Evolutionary conservation across 1,139 yeast genomes (phyloP), one percentile per base, ranked within the genome.

Genomic region (Fermentozyma sake): DNA sequence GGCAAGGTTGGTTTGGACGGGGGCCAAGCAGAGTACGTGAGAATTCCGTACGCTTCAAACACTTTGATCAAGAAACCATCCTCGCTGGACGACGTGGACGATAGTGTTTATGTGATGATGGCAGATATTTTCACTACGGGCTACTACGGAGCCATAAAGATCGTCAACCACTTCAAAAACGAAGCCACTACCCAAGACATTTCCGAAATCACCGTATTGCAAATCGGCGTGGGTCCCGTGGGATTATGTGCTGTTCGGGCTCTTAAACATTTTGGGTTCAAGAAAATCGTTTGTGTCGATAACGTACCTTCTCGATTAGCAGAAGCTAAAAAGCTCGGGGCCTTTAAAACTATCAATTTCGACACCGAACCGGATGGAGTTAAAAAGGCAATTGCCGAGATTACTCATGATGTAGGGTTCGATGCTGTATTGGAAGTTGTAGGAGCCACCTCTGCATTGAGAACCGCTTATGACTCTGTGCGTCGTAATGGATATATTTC

Each of bases 101-200:
- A 71, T 37, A 52, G 68, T 2, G 62, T 71, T 6, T 68, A 76
- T 24, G 70, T 76, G 6, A 49, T 77, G 38, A 72, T 77, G 79
- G 77, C 81, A 6, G 84, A 77, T 49, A 77, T 77, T 30, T 77
- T 77, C 48, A 73, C 78, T 20, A 77, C 84, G 1, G 84, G 81
- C 0, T 76, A 72, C 49, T 72, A 66, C 42, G 82, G 82, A 19
- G 70, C 59, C 8, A 62, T 61, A 35, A 65, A 66, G 37, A 74
- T 76, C 14, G 46, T 66, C 12, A 70, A 74, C 38, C 65, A 60
- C 35, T 51, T 60, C 33, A 38, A 41, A 15, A 46, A 46, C 14
- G 50, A 51, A 26, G 33, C 30, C 8, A 19, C 50, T 6, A 45
- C 51, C 2, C 43, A 45, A 0, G 34, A 37, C 3, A 36, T 66